These are phyloP conservation scores for Calonectria montana DNA, from an alignment of 2,329 filamentous ascomycete genomes.

Conservation along the genomic window DNA sequence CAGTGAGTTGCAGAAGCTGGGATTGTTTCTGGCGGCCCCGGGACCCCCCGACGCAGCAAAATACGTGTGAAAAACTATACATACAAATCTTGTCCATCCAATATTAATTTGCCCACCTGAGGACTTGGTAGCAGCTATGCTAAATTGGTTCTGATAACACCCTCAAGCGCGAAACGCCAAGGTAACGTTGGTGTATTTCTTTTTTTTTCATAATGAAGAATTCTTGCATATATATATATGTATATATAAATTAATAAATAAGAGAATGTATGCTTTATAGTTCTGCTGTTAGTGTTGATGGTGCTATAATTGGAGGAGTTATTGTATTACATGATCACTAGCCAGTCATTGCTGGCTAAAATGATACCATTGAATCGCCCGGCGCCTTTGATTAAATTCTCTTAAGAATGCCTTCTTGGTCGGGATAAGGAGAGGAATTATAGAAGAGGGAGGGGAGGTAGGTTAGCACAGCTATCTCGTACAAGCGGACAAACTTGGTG, in stretches of 20 bases:
- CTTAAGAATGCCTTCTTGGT: no score
- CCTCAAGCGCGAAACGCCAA: neutral
- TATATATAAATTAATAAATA: no score
- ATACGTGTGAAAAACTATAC: neutral
- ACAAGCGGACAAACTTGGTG: no score
- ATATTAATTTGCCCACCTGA: neutral
- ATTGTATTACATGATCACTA: neutral
- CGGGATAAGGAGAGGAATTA: no score
- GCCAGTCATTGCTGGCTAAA: neutral
- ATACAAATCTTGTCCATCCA: neutral
- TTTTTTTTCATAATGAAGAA: neutral
- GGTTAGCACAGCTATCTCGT: no score
- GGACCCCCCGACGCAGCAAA: neutral
- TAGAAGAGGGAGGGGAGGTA: no score
- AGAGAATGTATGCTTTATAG: neutral
- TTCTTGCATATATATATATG: neutral
- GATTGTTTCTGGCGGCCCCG: conserved; percentile 39
- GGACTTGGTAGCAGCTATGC: neutral
- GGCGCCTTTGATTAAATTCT: no score
- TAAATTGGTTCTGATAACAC: neutral
- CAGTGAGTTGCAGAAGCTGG: conserved; percentile 64
- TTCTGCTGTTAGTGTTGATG: no score
- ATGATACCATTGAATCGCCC: no score
- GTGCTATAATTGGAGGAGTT: no score
- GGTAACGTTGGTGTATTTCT: neutral